Conservation (phyloP, 768 basidiomycete species). For the Ephemerocybe angulata region DNA sequence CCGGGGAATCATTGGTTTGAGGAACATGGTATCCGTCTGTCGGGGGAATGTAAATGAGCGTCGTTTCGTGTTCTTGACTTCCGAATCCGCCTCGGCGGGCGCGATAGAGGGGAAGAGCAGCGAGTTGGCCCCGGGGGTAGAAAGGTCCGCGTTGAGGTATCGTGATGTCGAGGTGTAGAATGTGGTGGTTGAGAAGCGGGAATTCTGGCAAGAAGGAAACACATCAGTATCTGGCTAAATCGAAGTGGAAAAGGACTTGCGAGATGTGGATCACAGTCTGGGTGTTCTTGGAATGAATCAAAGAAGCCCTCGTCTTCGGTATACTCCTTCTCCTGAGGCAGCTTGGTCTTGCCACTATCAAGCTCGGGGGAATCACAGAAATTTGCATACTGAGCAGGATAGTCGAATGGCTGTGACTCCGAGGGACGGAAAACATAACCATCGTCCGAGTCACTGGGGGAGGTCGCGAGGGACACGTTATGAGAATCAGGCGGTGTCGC, state of each 20-base stretch:
- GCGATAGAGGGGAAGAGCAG: not conserved
- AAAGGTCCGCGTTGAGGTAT: constrained; percentile 8
- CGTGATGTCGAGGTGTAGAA: constrained; percentile 9
- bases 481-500: too few relatives aligned
- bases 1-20: not conserved
- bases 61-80: not conserved
- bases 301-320: constrained; percentile 11
- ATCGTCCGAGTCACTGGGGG: too few relatives aligned
- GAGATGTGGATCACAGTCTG: constrained; percentile 1
- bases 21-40: not conserved
- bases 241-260: not conserved
- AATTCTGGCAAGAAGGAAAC: not conserved
- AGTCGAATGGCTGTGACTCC: not conserved
- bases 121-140: constrained; percentile 4
- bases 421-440: too few relatives aligned
- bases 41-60: not conserved
- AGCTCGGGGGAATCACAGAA: not conserved
- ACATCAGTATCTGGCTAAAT: not conserved
- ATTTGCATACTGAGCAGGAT: not conserved
- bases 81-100: not conserved
- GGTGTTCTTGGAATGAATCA: not conserved
- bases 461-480: too few relatives aligned
- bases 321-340: not conserved
- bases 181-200: constrained; percentile 8
- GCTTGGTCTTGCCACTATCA: not conserved